These are phyloP conservation scores for Claviceps africana DNA, from an alignment of 2,329 filamentous ascomycete species.

Conservation along the genomic window DNA sequence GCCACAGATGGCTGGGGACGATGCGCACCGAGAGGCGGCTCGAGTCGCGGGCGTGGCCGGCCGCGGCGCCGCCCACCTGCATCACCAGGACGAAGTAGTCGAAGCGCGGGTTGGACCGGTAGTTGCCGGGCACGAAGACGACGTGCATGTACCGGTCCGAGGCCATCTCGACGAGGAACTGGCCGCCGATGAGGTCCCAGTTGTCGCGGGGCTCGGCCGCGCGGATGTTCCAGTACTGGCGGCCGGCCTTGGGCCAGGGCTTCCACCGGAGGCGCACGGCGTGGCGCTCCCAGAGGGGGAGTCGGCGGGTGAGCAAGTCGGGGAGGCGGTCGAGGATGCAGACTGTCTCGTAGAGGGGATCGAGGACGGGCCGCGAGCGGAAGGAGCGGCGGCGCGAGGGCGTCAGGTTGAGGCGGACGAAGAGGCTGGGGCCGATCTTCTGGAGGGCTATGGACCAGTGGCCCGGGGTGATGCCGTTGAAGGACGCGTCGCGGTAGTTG, in stretches of 20 bases:
- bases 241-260: neutral
- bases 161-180: slow-evolving; percentile 2
- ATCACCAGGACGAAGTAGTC: slow-evolving; percentile 2
- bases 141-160: slow-evolving; percentile 1
- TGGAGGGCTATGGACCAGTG: slow-evolving; percentile 1
- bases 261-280: slow-evolving; percentile 1
- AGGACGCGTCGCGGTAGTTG: neutral
- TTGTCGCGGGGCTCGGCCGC: neutral
- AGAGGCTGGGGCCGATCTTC: slow-evolving; percentile 1
- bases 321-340: neutral
- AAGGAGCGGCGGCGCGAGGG: neutral
- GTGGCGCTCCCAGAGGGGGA: neutral
- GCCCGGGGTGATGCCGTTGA: neutral
- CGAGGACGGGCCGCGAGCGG: neutral
- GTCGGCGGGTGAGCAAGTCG: neutral
- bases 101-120: neutral
- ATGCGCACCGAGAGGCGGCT: neutral
- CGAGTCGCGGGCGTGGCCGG: neutral
- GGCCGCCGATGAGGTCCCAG: neutral
- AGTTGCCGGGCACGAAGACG: neutral
- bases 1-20: neutral
- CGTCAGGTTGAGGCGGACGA: slow-evolving; percentile 1
- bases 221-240: slow-evolving; percentile 1
- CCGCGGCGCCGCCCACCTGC: neutral
- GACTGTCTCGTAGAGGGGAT: neutral